Conservation (phyloP, 2,329 filamentous ascomycete genomes). For the Hymenoscyphus fraxineus region DNA sequence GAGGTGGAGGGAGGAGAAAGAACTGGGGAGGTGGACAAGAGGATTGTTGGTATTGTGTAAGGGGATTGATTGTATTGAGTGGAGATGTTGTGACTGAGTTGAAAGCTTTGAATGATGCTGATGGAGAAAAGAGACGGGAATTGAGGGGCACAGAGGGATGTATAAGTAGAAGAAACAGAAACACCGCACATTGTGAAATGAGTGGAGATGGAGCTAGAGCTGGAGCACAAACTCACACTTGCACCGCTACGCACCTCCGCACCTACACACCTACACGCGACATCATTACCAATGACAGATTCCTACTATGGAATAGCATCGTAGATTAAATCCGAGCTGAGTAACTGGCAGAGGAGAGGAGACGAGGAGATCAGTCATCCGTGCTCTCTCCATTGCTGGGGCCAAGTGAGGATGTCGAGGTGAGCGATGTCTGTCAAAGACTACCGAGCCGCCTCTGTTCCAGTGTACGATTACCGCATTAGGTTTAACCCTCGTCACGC, state of each 20-base stretch:
- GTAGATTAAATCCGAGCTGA: too few relatives aligned
- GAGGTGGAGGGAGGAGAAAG: neutral
- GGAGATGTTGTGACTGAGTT: neutral
- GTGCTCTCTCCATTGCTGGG: too few relatives aligned
- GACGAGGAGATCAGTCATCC: too few relatives aligned
- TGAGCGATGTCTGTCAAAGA: too few relatives aligned
- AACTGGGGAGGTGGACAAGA: neutral
- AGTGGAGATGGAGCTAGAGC: neutral
- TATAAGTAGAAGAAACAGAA: constrained; percentile 3
- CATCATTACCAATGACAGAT: constrained; percentile 11
- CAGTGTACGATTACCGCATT: too few relatives aligned
- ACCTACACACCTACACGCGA: too few relatives aligned
- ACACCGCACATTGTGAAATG: neutral
- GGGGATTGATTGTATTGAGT: neutral
- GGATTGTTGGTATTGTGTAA: neutral
- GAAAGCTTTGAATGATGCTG: neutral
- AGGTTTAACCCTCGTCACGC: too few relatives aligned
- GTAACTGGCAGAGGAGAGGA: neutral
- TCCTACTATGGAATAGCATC: neutral
- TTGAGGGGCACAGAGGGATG: constrained; percentile 6
- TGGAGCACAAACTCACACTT: neutral
- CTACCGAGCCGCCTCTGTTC: too few relatives aligned
- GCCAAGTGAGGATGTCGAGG: too few relatives aligned
- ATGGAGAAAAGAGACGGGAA: neutral
- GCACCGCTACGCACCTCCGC: neutral